These are phyloP conservation scores for Vitis hybrid DNA, from an alignment of 177 flowering plant species.

Conservation along the genomic window DNA sequence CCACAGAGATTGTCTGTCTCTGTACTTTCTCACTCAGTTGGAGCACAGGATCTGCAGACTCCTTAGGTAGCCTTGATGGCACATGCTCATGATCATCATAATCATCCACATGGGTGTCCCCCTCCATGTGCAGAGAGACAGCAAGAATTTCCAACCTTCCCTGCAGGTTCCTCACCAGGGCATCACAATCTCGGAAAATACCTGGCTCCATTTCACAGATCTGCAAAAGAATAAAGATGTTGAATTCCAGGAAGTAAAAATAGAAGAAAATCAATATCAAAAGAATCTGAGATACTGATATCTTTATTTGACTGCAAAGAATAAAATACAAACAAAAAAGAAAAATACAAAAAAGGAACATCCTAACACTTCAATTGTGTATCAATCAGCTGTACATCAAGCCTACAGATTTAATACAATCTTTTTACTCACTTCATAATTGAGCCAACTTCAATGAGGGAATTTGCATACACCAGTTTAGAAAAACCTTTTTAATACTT, in stretches of 20 bases:
- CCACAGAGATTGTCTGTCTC: constrained; percentile 52
- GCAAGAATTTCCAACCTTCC: constrained; percentile 89
- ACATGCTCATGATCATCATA: constrained; percentile 62
- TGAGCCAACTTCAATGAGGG: too few species aligned
- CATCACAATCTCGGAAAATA: constrained; percentile 75
- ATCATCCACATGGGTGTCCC: constrained; percentile 63
- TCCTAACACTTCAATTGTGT: too few species aligned
- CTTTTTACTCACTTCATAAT: too few species aligned
- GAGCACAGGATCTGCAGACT: constrained; percentile 26
- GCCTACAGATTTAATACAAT: too few species aligned
- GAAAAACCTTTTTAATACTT: too few species aligned
- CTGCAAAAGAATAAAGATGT: constrained; percentile 34
- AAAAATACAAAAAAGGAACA: too few species aligned
- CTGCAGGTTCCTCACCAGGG: constrained; percentile 61
- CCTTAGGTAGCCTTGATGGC: constrained; percentile 27
- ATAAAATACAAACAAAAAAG: too few species aligned
- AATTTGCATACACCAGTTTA: too few species aligned
- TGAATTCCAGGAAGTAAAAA: not conserved
- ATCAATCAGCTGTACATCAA: too few species aligned
- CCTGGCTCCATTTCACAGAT: constrained; percentile 88
- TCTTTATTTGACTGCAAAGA: too few species aligned
- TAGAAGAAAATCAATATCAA: too few species aligned
- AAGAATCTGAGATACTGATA: too few species aligned
- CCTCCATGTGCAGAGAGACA: constrained; percentile 75
- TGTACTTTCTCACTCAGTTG: constrained; percentile 53